These are phyloP conservation scores for Aspergillus viridinutans DNA, from an alignment of 2,329 filamentous ascomycete genomes.

Conservation along the genomic window DNA sequence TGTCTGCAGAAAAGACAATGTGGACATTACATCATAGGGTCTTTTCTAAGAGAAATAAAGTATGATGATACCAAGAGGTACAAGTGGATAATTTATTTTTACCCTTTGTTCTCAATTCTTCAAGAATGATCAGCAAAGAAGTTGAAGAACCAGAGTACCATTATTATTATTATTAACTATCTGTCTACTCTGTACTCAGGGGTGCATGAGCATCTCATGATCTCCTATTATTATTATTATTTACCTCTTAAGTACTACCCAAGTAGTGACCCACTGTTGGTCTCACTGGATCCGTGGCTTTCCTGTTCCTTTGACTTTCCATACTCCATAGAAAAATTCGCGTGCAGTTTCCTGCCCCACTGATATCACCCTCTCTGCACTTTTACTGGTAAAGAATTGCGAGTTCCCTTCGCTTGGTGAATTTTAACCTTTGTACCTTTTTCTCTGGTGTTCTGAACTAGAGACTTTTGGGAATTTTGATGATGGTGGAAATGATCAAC, in stretches of 20 bases:
- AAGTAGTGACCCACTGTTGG: neutral
- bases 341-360: neutral
- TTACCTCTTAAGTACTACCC: neutral
- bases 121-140: neutral
- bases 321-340: neutral
- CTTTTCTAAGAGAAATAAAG: neutral
- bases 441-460: neutral
- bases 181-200: neutral
- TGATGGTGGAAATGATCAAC: neutral
- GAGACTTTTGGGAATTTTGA: neutral
- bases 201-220: neutral
- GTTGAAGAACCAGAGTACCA: neutral
- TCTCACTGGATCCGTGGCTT: no score
- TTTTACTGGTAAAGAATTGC: neutral
- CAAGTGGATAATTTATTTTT: neutral
- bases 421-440: neutral
- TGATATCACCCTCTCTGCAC: neutral
- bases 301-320: neutral
- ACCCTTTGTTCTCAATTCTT: neutral
- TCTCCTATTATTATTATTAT: neutral
- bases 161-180: no score
- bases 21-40: neutral
- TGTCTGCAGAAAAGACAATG: neutral
- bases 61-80: no score
- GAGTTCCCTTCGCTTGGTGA: neutral